A percentile compares a stretch with the other conserved stretches of the same genome.
These are phyloP conservation scores for Colletotrichum orchidophilum DNA, from an alignment of 2,329 filamentous ascomycete genomes.

Conservation along the genomic window DNA sequence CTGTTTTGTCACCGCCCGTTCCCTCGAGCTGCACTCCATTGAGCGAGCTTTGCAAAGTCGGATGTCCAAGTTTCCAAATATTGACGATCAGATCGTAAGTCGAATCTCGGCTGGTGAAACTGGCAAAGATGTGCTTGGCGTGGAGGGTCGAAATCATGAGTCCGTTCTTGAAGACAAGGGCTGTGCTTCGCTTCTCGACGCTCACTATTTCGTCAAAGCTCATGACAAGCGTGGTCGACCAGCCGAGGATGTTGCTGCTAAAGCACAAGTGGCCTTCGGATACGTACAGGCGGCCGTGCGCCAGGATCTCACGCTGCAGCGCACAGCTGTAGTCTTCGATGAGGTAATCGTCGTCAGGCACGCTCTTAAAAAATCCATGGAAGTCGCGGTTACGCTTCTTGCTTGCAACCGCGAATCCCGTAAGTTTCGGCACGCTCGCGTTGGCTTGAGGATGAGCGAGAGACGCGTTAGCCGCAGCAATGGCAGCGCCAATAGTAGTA, in stretches of 20 bases:
- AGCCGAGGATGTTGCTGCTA: conserved; percentile 97
- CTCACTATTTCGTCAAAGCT: conserved; percentile 98
- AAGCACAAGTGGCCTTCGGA: conserved; percentile 98
- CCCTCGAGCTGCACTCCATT: conserved; percentile 88
- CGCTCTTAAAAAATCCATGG: conserved; percentile 91
- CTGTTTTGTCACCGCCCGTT: conserved; percentile 88
- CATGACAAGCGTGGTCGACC: conserved; percentile 97
- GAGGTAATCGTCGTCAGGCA: conserved; percentile 96
- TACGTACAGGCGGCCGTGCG: conserved; percentile 93
- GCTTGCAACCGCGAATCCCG: conserved; percentile 94
- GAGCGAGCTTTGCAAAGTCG: conserved; percentile 87
- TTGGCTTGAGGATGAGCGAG: conserved; percentile 70
- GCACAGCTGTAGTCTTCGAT: conserved; percentile 99
- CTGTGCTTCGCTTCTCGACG: conserved; percentile 96
- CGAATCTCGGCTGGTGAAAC: conserved; percentile 91
- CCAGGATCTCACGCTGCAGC: conserved; percentile 91
- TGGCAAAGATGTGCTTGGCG: conserved; percentile 94
- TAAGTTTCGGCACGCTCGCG: conserved; percentile 76
- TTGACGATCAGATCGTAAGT: conserved; percentile 98
- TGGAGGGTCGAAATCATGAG: conserved; percentile 97
- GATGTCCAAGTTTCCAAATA: conserved; percentile 98
- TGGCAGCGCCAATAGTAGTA: conserved; percentile 75
- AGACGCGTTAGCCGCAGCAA: conserved; percentile 73
- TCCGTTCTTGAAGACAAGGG: conserved; percentile 94
- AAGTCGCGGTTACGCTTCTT: conserved; percentile 97